These are phyloP conservation scores for Fusarium hainanense DNA, from an alignment of 2,329 filamentous ascomycete genomes.

Conservation along the genomic window DNA sequence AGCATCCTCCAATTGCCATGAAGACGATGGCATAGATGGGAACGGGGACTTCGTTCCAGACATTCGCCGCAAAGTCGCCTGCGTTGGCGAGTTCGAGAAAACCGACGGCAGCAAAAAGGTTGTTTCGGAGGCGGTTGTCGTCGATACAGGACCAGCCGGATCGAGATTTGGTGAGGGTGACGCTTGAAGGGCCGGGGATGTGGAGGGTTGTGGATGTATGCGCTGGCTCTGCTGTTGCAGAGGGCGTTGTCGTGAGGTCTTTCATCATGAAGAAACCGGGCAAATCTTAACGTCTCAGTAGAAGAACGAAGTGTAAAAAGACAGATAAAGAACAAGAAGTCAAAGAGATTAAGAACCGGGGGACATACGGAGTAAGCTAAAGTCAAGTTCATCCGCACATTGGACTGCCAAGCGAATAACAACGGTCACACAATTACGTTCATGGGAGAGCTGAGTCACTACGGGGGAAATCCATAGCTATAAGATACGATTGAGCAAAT, in stretches of 20 bases:
- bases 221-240: neutral
- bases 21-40: constrained; percentile 60
- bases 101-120: constrained; percentile 53
- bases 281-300: rapidly evolving
- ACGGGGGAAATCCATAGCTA: too few relatives aligned
- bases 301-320: neutral
- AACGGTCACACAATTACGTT: neutral
- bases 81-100: constrained; percentile 67
- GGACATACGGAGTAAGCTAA: neutral
- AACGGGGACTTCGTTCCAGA: constrained; percentile 65
- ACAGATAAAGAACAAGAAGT: rapidly evolving
- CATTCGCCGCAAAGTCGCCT: constrained; percentile 67
- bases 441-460: constrained; percentile 1
- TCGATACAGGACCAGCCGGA: constrained; percentile 21
- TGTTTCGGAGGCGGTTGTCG: constrained; percentile 43
- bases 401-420: neutral
- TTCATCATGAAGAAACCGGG: neutral
- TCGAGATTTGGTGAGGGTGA: constrained; percentile 27
- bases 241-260: neutral
- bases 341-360: rapidly evolving
- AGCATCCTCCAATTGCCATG: constrained; percentile 64
- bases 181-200: constrained; percentile 14
- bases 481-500: neutral
- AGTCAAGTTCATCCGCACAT: neutral
- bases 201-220: neutral